phyloP scores from a whole-genome alignment of 2,329 filamentous ascomycete species.

The Chaetomium strumarium region DNA sequence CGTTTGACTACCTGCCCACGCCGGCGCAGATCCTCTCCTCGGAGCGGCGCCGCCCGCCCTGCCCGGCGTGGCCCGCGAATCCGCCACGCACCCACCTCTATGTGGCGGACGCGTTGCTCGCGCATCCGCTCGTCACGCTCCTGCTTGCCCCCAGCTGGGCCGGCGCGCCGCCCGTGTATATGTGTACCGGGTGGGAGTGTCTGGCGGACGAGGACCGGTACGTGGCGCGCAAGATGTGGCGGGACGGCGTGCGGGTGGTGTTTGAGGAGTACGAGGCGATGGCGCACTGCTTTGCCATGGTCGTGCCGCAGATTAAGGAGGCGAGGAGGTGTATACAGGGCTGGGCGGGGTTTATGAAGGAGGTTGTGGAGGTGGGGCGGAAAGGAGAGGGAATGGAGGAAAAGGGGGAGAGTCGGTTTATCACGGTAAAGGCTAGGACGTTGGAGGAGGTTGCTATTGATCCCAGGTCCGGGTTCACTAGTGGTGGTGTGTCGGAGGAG shows the following conservation, averaged over 20 bases:
- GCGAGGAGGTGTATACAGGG: conserved; percentile 47
- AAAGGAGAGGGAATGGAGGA: conserved; percentile 17
- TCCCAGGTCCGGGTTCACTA: conserved; percentile 40
- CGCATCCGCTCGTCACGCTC: conserved; percentile 59
- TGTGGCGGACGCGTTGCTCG: conserved; percentile 45
- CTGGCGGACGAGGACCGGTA: conserved; percentile 62
- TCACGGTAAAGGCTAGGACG: conserved; percentile 44
- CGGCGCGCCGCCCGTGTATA: conserved; percentile 58
- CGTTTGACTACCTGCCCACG: conserved; percentile 60
- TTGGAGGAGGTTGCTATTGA: conserved; percentile 42
- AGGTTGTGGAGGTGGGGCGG: conserved; percentile 30
- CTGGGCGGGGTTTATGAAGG: conserved; percentile 52
- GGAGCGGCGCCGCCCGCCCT: conserved; percentile 35
- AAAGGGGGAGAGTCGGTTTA: conserved; percentile 32
- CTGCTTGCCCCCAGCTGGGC: conserved; percentile 48
- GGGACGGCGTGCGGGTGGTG: conserved; percentile 54
- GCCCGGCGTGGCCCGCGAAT: conserved; percentile 51
- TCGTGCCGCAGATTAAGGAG: conserved; percentile 44
- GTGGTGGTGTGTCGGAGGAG: conserved; percentile 15
- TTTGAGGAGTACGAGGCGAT: conserved; percentile 74
- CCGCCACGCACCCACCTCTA: conserved; percentile 52
- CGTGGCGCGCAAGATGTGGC: conserved; percentile 49
- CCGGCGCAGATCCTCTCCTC: conserved; percentile 28
- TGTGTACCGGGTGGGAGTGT: conserved; percentile 66
- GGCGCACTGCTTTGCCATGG: conserved; percentile 66